phyloP scores from a whole-genome alignment of 441 rosid species.

The Erysimum pusillum region DNA sequence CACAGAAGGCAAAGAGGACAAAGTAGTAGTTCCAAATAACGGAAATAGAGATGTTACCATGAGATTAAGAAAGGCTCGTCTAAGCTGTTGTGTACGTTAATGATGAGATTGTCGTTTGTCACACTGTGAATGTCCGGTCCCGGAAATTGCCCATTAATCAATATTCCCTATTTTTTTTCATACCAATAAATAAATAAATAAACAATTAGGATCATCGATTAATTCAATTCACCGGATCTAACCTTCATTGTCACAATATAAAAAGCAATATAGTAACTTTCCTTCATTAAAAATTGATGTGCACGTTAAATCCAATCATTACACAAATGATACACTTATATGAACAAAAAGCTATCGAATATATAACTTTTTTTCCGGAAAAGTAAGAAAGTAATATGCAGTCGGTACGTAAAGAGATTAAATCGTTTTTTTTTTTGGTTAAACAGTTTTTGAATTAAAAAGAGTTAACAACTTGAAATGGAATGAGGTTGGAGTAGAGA shows the following conservation, averaged over 20 bases:
- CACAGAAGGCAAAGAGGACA: conserved; percentile 1
- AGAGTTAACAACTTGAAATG: not conserved
- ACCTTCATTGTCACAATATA: not conserved
- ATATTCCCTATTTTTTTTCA: conserved; percentile 77
- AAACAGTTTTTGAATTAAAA: not conserved
- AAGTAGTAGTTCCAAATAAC: conserved; percentile 7
- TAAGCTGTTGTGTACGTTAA: conserved; percentile 87
- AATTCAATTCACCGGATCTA: conserved; percentile 14
- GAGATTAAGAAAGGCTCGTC: conserved; percentile 84
- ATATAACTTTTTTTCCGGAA: not conserved
- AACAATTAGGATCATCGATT: conserved; percentile 33
- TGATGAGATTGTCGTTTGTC: conserved; percentile 86
- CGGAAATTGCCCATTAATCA: conserved; percentile 90
- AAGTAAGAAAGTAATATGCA: conserved; percentile 1
- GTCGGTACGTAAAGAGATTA: not conserved
- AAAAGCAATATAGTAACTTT: not conserved
- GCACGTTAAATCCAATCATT: not conserved
- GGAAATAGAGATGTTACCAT: conserved; percentile 53
- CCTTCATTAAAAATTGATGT: not conserved
- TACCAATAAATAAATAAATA: not conserved
- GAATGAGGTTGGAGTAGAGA: not conserved
- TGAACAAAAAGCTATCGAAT: not conserved
- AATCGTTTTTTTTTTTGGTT: not conserved
- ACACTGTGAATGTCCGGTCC: conserved; percentile 94
- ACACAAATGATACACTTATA: not conserved